A percentile compares a stretch with the other conserved stretches of the same genome.
Conservation (phyloP, 2,329 filamentous ascomycete genomes). For the Hypoxylon sp. region DNA sequence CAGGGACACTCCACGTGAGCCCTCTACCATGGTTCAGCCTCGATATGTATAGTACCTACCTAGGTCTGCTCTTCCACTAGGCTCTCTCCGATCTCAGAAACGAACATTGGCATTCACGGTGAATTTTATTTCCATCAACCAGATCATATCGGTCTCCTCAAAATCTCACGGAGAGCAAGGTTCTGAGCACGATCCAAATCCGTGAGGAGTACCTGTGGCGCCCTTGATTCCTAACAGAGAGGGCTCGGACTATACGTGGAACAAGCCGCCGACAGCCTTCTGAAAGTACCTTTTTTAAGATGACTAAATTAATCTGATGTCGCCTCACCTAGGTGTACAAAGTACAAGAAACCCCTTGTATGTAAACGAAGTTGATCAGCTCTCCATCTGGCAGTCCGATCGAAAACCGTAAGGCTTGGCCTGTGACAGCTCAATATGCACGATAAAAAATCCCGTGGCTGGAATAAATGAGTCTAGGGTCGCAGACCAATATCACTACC, state of each 20-base stretch:
- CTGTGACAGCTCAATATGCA: constrained; percentile 31
- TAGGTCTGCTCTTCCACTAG: constrained; percentile 13
- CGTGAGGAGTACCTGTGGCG: neutral
- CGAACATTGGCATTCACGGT: constrained; percentile 4
- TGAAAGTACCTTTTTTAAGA: constrained; percentile 4
- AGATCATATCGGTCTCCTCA: constrained; percentile 2
- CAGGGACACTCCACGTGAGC: constrained; percentile 30
- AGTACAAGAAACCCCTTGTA: constrained; percentile 17
- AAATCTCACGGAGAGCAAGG: neutral
- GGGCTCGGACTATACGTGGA: constrained; percentile 2
- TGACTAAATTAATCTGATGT: constrained; percentile 25
- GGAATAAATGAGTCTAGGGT: constrained; percentile 29
- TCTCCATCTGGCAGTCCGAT: constrained; percentile 27
- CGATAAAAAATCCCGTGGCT: constrained; percentile 26
- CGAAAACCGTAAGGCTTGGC: constrained; percentile 35
- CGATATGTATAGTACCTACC: constrained; percentile 12
- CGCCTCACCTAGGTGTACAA: constrained; percentile 40
- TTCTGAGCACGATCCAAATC: neutral
- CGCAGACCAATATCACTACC: constrained; percentile 37
- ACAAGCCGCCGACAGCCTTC: constrained; percentile 2
- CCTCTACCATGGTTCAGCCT: constrained; percentile 27
- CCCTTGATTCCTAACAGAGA: constrained; percentile 4
- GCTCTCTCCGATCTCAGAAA: constrained; percentile 6
- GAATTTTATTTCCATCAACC: constrained; percentile 30
- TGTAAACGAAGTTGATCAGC: constrained; percentile 22